These are phyloP conservation scores for Hymenoscyphus albidus DNA, from an alignment of 2,329 filamentous ascomycete species.

Conservation along the genomic window DNA sequence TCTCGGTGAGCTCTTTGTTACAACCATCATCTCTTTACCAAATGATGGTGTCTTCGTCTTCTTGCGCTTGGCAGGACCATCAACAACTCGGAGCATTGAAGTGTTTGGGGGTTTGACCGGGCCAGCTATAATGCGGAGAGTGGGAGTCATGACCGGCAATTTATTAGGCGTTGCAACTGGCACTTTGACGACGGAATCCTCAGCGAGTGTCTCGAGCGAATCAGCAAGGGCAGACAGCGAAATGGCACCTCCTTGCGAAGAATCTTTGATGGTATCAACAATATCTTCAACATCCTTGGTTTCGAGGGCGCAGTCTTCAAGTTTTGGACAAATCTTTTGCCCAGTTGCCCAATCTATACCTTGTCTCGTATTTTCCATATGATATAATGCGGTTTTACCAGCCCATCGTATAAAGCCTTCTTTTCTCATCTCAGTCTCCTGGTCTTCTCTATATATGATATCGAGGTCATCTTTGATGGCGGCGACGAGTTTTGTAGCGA, in stretches of 20 bases:
- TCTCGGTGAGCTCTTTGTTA: not conserved
- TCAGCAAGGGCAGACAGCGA: not conserved
- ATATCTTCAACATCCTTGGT: not conserved
- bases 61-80: not conserved
- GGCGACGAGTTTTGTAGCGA: conserved; percentile 27
- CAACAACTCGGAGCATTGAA: not conserved
- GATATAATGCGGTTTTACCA: conserved; percentile 25
- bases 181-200: not conserved
- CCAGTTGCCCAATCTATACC: conserved; percentile 32
- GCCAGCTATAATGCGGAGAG: conserved; percentile 6
- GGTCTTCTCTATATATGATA: conserved; percentile 27
- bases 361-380: conserved; percentile 23
- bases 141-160: conserved; percentile 8
- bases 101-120: not conserved
- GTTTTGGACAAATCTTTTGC: conserved; percentile 23
- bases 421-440: conserved; percentile 27
- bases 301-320: not conserved
- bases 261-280: not conserved
- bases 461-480: conserved; percentile 31
- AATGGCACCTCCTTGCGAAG: not conserved
- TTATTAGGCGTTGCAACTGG: not conserved
- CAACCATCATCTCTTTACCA: not conserved
- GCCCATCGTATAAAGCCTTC: conserved; percentile 35
- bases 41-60: not conserved
- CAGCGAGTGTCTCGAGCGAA: not conserved